These are phyloP conservation scores for Leishmania braziliensis DNA, from an alignment of 208 protist species.

Conservation along the genomic window DNA sequence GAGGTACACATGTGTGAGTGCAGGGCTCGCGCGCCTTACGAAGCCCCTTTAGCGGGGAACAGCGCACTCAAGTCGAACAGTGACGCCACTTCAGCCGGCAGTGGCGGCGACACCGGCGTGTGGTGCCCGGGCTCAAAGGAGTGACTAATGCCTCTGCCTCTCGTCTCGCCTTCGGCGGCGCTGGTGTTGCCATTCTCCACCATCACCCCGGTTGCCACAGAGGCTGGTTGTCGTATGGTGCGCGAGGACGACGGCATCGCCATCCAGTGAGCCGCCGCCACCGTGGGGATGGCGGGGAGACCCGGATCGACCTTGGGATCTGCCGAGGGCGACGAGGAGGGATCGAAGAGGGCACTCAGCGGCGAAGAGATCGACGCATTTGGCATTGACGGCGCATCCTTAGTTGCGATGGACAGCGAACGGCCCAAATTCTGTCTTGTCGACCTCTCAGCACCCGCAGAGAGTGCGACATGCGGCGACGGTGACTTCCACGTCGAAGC, in stretches of 20 bases:
- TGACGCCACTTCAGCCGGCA: conserved; percentile 2
- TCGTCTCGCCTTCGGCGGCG: not conserved
- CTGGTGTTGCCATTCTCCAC: not conserved
- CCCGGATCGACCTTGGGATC: not conserved
- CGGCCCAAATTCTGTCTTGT: not conserved
- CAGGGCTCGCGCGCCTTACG: not conserved
- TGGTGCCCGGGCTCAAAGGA: not conserved
- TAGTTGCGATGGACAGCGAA: not conserved
- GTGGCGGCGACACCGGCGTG: not conserved
- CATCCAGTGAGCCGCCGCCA: not conserved
- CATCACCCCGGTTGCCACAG: not conserved
- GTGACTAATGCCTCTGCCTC: not conserved
- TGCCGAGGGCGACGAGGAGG: not conserved
- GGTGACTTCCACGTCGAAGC: not conserved
- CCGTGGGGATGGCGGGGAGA: not conserved
- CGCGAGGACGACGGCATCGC: not conserved
- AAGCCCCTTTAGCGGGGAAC: not conserved
- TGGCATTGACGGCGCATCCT: not conserved
- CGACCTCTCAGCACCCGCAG: not conserved
- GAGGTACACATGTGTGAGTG: not conserved
- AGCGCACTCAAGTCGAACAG: conserved; percentile 18
- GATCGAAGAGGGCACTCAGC: not conserved
- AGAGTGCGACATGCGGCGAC: not conserved
- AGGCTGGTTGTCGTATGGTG: not conserved
- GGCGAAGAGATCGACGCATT: not conserved